Percentiles rank a stretch among this genome's conserved stretches.
Evolutionary conservation across 2,329 filamentous ascomycete species (phyloP).

Genomic region (Curvularia spicifera): DNA sequence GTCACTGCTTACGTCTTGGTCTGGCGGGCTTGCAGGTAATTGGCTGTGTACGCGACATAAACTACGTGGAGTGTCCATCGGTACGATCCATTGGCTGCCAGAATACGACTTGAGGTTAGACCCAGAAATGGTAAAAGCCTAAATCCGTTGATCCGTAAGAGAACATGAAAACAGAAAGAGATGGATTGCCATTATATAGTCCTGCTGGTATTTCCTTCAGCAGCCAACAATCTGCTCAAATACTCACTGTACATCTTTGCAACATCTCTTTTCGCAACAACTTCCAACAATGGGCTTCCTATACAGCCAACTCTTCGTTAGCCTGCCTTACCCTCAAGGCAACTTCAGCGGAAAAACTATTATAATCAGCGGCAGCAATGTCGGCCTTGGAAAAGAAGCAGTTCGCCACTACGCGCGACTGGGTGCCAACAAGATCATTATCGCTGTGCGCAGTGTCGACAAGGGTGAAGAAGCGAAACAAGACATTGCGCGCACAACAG

Average conservation of each 20-base stretch:
- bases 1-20: neutral
- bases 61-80: neutral
- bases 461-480: constrained; percentile 41
- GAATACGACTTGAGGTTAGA: neutral
- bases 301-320: constrained; percentile 50
- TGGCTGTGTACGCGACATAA: neutral
- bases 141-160: neutral
- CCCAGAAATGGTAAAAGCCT: neutral
- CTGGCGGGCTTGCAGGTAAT: neutral
- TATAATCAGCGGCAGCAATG: constrained; percentile 51
- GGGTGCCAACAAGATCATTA: constrained; percentile 34
- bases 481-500: constrained; percentile 28
- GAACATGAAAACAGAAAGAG: neutral
- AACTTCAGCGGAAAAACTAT: constrained; percentile 44
- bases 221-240: neutral
- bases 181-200: neutral
- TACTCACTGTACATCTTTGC: neutral
- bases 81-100: neutral
- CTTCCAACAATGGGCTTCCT: constrained; percentile 38
- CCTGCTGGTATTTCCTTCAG: neutral
- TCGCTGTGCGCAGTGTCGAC: constrained; percentile 37
- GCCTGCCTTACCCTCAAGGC: constrained; percentile 25
- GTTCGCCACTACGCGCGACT: constrained; percentile 36
- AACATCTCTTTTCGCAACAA: neutral
- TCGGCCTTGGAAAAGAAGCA: constrained; percentile 43